Evolutionary conservation across 441 rosid species (phyloP).

Genomic region (Gossypium schwendimanii): DNA sequence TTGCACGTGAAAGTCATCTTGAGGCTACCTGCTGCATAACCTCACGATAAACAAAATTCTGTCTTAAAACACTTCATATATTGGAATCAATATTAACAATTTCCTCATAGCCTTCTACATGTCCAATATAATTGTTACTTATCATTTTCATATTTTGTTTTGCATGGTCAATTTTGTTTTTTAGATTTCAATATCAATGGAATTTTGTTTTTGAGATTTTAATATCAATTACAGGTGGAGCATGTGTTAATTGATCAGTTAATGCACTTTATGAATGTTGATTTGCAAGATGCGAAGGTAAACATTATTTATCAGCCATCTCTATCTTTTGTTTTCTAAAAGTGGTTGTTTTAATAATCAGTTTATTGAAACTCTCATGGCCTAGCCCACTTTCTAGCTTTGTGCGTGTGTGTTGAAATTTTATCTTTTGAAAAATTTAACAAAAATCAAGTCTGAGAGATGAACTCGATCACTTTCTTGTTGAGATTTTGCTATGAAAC

Average conservation of each 20-base stretch:
- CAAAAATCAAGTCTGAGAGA: not conserved
- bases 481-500: not conserved
- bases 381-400: not conserved
- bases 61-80: not conserved
- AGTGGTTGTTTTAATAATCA: not conserved
- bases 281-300: conserved; percentile 80
- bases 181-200: conserved; percentile 26
- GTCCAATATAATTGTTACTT: not conserved
- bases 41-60: not conserved
- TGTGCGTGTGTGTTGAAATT: not conserved
- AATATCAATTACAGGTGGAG: conserved; percentile 51
- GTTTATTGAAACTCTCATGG: conserved; percentile 6
- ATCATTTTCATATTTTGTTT: conserved; percentile 7
- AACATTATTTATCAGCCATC: not conserved
- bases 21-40: not conserved
- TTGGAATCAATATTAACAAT: not conserved
- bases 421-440: not conserved
- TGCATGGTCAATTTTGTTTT: conserved; percentile 1
- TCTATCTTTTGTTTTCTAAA: not conserved
- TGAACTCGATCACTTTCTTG: not conserved
- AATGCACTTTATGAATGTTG: conserved; percentile 54
- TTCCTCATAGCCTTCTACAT: not conserved
- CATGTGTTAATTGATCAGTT: conserved; percentile 70
- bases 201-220: conserved; percentile 9
- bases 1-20: not conserved